Evolutionary conservation across 1,284 basidiomycete species (phyloP).

Genomic region (Moesziomyces globuligerus): DNA sequence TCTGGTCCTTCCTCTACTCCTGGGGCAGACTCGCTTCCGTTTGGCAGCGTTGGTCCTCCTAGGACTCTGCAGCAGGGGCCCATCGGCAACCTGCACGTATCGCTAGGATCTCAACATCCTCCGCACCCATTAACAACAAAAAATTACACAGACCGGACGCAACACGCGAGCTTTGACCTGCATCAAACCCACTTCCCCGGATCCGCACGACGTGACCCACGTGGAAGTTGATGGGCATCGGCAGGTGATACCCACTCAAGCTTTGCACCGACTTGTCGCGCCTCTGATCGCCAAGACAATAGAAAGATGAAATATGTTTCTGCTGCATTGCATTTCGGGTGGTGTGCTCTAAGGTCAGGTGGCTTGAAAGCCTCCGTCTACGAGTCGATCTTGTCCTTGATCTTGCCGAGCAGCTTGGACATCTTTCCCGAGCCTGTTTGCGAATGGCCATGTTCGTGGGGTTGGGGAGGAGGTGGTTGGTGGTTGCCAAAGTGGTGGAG

Average conservation of each 20-base stretch:
- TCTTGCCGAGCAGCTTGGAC: constrained; percentile 21
- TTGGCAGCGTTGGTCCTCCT: constrained; percentile 37
- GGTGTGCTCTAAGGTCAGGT: too few relatives aligned
- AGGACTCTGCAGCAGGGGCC: too few relatives aligned
- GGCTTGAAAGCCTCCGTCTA: too few relatives aligned
- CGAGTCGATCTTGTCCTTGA: constrained; percentile 33
- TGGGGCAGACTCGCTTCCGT: constrained; percentile 50
- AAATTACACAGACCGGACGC: background rate
- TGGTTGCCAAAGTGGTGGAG: constrained; percentile 31
- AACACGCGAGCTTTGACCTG: constrained; percentile 3
- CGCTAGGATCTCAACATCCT: too few relatives aligned
- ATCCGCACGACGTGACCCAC: background rate
- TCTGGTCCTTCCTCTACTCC: constrained; percentile 71
- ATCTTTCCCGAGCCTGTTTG: constrained; percentile 9
- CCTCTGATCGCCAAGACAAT: too few relatives aligned
- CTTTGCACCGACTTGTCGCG: too few relatives aligned
- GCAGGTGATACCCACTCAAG: constrained; percentile 20
- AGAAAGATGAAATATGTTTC: too few relatives aligned
- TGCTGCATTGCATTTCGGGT: too few relatives aligned
- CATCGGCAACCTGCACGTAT: too few relatives aligned
- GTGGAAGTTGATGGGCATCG: constrained; percentile 2
- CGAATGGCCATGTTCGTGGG: constrained; percentile 1
- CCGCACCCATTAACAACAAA: background rate
- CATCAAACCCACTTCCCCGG: background rate
- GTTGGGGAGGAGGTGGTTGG: constrained; percentile 2